These are phyloP conservation scores for Simmondsia chinensis DNA, from an alignment of 148 eudicot species.

Conservation along the genomic window DNA sequence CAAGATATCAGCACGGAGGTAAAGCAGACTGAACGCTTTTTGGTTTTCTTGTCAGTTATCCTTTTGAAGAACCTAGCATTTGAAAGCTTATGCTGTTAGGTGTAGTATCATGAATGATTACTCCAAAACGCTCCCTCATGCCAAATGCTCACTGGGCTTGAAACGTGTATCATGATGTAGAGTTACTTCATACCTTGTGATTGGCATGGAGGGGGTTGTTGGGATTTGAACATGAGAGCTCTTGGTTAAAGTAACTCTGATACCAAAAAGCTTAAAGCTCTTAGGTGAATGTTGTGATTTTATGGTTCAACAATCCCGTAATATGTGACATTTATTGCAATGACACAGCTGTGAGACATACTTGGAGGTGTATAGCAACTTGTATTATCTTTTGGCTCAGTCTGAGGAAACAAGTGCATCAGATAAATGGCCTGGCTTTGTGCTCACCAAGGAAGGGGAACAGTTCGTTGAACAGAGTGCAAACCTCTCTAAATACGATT, in stretches of 20 bases:
- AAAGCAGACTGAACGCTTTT: slow-evolving; percentile 8
- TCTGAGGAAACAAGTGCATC: slow-evolving; percentile 90
- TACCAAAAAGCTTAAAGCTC: too few species aligned
- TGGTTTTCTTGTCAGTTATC: background rate
- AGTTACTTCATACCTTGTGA: too few species aligned
- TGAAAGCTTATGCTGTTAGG: too few species aligned
- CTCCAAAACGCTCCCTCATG: too few species aligned
- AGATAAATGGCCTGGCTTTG: slow-evolving; percentile 98
- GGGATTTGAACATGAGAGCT: too few species aligned
- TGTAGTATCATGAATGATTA: too few species aligned
- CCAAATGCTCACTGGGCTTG: too few species aligned
- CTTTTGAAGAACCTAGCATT: too few species aligned
- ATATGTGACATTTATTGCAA: slow-evolving; percentile 1
- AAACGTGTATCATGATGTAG: too few species aligned
- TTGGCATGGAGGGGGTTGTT: too few species aligned
- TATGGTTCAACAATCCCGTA: slow-evolving; percentile 1
- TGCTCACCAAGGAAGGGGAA: slow-evolving; percentile 94
- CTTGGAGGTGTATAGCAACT: slow-evolving; percentile 81
- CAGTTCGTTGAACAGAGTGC: slow-evolving; percentile 87
- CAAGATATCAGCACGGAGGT: slow-evolving; percentile 44
- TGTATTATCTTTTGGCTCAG: slow-evolving; percentile 81
- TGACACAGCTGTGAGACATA: slow-evolving; percentile 81
- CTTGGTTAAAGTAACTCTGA: too few species aligned
- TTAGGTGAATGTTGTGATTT: slow-evolving; percentile 2
- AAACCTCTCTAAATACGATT: slow-evolving; percentile 85